Evolutionary conservation across 495 filamentous ascomycete genomes (phyloP), one percentile per base, ranked within the genome.

Genomic region (Xylaria nigripes): DNA sequence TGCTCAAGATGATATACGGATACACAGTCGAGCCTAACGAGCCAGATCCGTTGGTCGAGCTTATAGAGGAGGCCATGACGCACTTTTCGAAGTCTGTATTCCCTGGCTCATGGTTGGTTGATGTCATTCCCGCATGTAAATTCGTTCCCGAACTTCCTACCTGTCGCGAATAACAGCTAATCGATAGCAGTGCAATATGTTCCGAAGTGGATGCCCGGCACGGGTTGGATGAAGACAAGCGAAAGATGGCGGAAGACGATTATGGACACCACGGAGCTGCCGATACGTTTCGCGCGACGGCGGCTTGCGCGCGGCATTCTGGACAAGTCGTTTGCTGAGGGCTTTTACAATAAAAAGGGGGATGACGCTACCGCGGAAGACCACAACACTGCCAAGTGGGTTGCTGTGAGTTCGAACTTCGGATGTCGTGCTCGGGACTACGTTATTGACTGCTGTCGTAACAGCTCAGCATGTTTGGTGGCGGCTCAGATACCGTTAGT

Each of bases 141-240:
- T 34, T 2, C 3, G 30, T 24, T 4, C 36, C 15, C 50, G 1
- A n/a, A 9, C 16, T 24, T n/a, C n/a, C n/a, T n/a, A n/a, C n/a
- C n/a, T n/a, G n/a, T n/a, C n/a, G n/a, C n/a, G n/a, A n/a, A n/a
- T n/a, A n/a, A n/a, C n/a, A n/a, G n/a, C n/a, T n/a, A n/a, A n/a
- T n/a, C n/a, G n/a, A n/a, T 36, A 2, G 16, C 13, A 53, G 59
- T 73, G 34, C 68, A 66, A 59, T 60, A 72, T 32, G 21, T 73
- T 0, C 76, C 75, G 0, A 56, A 62, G 3, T 77, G 73, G 72
- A 56, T 75, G n/a, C 76, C 75, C 21, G 77, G 75, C 1, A 65
- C 70, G 7, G 62, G 58, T 0, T 80, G 76, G 57, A 64, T 68
- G 32, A 51, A 61, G 6, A 73, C 54, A n/a, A 70, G 66, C 0